Evolutionary conservation across 768 basidiomycete genomes (phyloP).

Genomic region (Xerocomus brunneocitrinus): DNA sequence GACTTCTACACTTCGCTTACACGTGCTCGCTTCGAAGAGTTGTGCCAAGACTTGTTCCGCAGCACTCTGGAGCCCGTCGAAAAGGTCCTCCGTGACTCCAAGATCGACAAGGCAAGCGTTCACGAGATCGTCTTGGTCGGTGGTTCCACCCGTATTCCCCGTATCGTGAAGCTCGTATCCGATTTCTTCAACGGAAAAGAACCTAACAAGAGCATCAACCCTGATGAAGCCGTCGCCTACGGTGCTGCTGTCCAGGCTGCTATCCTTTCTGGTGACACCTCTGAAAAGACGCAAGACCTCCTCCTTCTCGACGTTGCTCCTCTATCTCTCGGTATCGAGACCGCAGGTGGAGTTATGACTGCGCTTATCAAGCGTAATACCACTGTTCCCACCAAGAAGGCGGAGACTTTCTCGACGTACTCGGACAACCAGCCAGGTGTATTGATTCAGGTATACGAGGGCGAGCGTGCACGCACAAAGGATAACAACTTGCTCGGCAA

Average conservation of each 20-base stretch:
- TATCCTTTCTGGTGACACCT: slow-evolving; percentile 95
- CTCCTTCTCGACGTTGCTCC: slow-evolving; percentile 93
- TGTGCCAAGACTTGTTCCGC: slow-evolving; percentile 94
- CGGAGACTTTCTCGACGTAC: slow-evolving; percentile 97
- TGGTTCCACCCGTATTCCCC: slow-evolving; percentile 97
- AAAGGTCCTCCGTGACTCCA: slow-evolving; percentile 96
- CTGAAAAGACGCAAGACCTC: slow-evolving; percentile 95
- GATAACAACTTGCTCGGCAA: slow-evolving; percentile 99
- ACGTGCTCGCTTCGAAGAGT: slow-evolving; percentile 95
- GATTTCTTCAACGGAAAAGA: slow-evolving; percentile 99
- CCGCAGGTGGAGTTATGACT: slow-evolving; percentile 99
- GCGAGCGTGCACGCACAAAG: slow-evolving; percentile 96
- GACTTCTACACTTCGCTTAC: slow-evolving; percentile 99
- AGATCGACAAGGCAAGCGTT: slow-evolving; percentile 94
- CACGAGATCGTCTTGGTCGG: slow-evolving; percentile 98
- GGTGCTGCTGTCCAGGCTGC: slow-evolving; percentile 99
- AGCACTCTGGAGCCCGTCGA: slow-evolving; percentile 93
- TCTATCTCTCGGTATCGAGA: slow-evolving; percentile 92
- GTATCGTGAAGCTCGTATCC: slow-evolving; percentile 94
- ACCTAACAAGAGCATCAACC: slow-evolving; percentile 99
- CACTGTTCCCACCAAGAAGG: slow-evolving; percentile 97
- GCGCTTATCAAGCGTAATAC: slow-evolving; percentile 98
- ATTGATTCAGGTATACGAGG: slow-evolving; percentile 96
- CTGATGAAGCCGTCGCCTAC: slow-evolving; percentile 97
- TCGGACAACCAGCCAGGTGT: slow-evolving; percentile 99